Conservation (phyloP, 2,329 filamentous ascomycete species). For the Alternaria brassicae region DNA sequence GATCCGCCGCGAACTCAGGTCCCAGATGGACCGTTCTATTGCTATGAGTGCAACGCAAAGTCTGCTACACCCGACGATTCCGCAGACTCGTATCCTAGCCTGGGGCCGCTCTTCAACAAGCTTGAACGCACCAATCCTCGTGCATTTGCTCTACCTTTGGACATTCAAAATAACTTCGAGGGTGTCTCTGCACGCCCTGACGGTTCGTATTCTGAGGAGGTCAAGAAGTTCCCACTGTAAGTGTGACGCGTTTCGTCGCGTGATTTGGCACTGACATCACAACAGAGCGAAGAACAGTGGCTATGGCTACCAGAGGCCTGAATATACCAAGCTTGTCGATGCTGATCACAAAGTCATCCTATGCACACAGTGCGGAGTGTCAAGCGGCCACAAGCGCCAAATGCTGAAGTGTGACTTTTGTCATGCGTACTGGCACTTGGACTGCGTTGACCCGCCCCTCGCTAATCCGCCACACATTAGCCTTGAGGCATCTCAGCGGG, state of each 20-base stretch:
- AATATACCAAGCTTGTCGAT: constrained; percentile 70
- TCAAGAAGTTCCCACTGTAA: constrained; percentile 65
- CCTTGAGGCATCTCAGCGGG: constrained; percentile 62
- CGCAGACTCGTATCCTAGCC: constrained; percentile 29
- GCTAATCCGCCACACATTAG: constrained; percentile 73
- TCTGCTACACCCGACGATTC: constrained; percentile 36
- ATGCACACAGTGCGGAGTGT: constrained; percentile 76
- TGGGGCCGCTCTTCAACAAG: constrained; percentile 69
- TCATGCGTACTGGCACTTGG: constrained; percentile 84
- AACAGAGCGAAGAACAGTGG: constrained; percentile 49
- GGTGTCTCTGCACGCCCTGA: constrained; percentile 78
- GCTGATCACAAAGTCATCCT: constrained; percentile 76
- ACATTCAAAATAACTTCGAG: constrained; percentile 78
- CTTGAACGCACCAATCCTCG: constrained; percentile 74
- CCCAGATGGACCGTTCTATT: constrained; percentile 70
- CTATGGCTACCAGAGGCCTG: constrained; percentile 51
- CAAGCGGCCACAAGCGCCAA: constrained; percentile 68
- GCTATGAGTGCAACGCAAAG: constrained; percentile 60
- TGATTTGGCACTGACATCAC: constrained; percentile 36
- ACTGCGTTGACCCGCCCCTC: constrained; percentile 86
- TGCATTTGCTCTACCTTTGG: constrained; percentile 72
- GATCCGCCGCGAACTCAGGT: constrained; percentile 68
- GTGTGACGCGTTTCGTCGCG: constrained; percentile 46
- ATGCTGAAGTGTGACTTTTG: constrained; percentile 90
- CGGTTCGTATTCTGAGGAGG: constrained; percentile 79